Evolutionary conservation across 305 asterid species (phyloP), one percentile per base, ranked within the genome.

Genomic region (Rubia peregrina): DNA sequence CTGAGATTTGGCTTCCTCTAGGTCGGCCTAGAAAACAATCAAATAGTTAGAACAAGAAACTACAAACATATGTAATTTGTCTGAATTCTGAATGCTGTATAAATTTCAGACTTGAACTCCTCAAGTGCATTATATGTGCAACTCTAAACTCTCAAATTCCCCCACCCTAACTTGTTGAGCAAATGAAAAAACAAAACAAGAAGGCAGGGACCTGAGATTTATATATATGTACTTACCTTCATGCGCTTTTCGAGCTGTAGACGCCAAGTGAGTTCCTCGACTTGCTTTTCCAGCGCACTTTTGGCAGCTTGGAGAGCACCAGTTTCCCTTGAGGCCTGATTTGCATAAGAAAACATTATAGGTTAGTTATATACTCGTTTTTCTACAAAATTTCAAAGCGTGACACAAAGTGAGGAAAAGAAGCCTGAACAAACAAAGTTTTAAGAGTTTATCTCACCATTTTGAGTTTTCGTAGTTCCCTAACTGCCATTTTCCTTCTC

Each of bases 251-350:
- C 96, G 74, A 79, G 76, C 80, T 88, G 83, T 76, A 90, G 79
- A 78, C 80, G 80, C 82, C 80, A 82, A 76, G 84, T 88, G 68
- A 90, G 79, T 42, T 88, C 96, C 78, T 88, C 86, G 70, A 90
- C 90, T 80, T 87, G 81, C 77, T 81, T 79, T 80, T 89, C 96
- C 78, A 90, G 88, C 83, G 77, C 83, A 76, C 75, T 72, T 82
- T 87, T 90, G 76, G 97, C 96, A 69, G 80, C 97, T 85, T 89
- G 95, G 76, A 89, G 90, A 61, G 95, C 93, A 75, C 87, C 93
- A 68, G 95, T 85, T 83, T 91, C 96, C 79, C 78, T 89, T 61
- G 97, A 92, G 76, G 95, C 95, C 97, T 91, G 85, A 73, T 48
- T 46, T 53, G 78, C 42, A 82, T 46, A 73, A 19, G 5, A 17